phyloP scores from a whole-genome alignment of 495 filamentous ascomycete genomes.

The Paragyromitra xinjiangensis region DNA sequence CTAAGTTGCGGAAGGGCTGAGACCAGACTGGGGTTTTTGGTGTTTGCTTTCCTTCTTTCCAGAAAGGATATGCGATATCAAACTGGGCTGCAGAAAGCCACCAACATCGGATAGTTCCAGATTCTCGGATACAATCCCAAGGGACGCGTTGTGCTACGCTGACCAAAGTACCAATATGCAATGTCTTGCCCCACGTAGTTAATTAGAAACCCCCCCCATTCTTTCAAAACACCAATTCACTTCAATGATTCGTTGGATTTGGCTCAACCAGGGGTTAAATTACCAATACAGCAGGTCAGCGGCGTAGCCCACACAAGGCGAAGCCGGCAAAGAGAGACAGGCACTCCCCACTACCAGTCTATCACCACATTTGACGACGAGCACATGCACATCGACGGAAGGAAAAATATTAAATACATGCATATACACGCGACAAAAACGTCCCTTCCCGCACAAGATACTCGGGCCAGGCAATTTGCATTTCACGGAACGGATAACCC shows the following conservation, averaged over 20 bases:
- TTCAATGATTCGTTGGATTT: not conserved
- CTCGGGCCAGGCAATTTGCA: not conserved
- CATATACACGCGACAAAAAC: constrained; percentile 17
- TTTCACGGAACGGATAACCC: not conserved
- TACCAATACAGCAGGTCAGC: not conserved
- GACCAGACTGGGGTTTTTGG: not conserved
- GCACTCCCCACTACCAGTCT: not conserved
- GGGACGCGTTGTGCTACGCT: constrained; percentile 11
- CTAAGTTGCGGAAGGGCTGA: not conserved
- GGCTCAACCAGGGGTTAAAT: not conserved
- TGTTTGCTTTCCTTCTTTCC: constrained; percentile 43
- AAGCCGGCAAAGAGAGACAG: not conserved
- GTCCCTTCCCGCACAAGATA: constrained; percentile 13
- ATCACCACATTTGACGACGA: not conserved
- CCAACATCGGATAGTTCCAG: constrained; percentile 47
- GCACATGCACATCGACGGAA: constrained; percentile 13
- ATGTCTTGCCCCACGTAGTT: not conserved
- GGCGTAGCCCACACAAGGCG: not conserved
- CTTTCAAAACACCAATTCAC: not conserved
- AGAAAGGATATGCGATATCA: constrained; percentile 30
- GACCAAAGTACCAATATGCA: not conserved
- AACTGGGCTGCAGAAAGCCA: constrained; percentile 44
- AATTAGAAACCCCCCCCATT: not conserved
- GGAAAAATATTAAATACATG: constrained; percentile 21
- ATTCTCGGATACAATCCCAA: constrained; percentile 31